Evolutionary conservation across 2,329 filamentous ascomycete genomes (phyloP).

Genomic region (Calonectria henricotiae): DNA sequence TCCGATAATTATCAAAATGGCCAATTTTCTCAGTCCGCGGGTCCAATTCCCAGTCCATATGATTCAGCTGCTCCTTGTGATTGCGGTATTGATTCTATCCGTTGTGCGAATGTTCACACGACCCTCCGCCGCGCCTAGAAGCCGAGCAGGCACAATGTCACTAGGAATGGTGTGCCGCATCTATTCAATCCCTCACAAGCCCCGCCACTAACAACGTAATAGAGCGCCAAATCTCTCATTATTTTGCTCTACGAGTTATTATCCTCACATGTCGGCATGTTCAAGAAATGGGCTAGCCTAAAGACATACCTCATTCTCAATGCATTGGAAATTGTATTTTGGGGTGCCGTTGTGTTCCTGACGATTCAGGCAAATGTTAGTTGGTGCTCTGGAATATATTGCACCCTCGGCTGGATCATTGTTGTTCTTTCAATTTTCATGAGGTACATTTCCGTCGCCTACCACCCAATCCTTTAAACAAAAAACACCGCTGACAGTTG

Average conservation of each 20-base stretch:
- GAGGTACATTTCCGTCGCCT: neutral
- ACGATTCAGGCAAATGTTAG: slow-evolving; percentile 31
- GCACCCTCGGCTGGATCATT: slow-evolving; percentile 37
- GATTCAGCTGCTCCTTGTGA: slow-evolving; percentile 14
- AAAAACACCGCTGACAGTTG: neutral
- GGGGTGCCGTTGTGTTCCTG: slow-evolving; percentile 50
- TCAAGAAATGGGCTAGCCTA: slow-evolving; percentile 59
- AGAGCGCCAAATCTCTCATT: slow-evolving; percentile 60
- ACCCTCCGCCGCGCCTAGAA: slow-evolving; percentile 10
- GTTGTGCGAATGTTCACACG: slow-evolving; percentile 23
- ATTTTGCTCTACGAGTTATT: slow-evolving; percentile 62
- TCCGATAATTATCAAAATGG: slow-evolving; percentile 11
- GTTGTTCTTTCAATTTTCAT: slow-evolving; percentile 12
- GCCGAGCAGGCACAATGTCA: slow-evolving; percentile 30
- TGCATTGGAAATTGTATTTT: slow-evolving; percentile 63
- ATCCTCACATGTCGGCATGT: slow-evolving; percentile 54
- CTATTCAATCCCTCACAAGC: too few relatives aligned
- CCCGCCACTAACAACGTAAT: neutral
- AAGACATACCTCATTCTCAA: slow-evolving; percentile 63
- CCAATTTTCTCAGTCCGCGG: slow-evolving; percentile 22
- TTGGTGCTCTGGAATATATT: slow-evolving; percentile 34
- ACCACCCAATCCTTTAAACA: neutral
- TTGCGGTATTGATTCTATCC: slow-evolving; percentile 14
- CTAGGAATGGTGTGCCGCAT: slow-evolving; percentile 29
- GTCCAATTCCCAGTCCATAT: slow-evolving; percentile 30